A percentile compares a stretch with the other conserved stretches of the same genome.
Evolutionary conservation across 192 early-diverging fungal genomes (phyloP).

Genomic region (Coemansia sp.): DNA sequence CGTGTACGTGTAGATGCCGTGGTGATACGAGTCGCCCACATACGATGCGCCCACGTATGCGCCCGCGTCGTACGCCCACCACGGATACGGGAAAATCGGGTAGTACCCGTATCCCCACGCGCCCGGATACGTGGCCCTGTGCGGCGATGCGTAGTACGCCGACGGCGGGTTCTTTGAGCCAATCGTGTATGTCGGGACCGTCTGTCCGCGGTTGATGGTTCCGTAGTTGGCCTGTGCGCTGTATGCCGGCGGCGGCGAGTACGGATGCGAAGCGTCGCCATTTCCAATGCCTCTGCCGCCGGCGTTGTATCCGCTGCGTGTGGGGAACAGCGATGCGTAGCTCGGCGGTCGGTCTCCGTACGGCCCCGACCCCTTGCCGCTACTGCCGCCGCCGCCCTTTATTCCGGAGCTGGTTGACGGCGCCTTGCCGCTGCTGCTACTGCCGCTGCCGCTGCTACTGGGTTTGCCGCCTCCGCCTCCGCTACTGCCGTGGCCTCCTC

Average conservation of each 20-base stretch:
- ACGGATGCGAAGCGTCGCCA: constrained; percentile 26
- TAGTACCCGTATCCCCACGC: constrained; percentile 55
- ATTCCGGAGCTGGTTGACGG: constrained; percentile 12
- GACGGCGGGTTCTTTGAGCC: constrained; percentile 20
- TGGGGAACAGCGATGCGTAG: constrained; percentile 41
- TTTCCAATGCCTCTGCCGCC: constrained; percentile 31
- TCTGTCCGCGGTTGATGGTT: constrained; percentile 32
- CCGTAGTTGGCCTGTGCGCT: constrained; percentile 34
- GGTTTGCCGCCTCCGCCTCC: constrained; percentile 3
- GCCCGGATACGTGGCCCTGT: constrained; percentile 31
- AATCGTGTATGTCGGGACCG: constrained; percentile 25
- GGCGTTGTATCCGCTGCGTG: constrained; percentile 31
- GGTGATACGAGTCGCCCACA: constrained; percentile 9
- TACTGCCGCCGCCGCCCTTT: constrained; percentile 39
- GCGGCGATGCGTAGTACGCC: constrained; percentile 40
- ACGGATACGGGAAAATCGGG: constrained; percentile 50
- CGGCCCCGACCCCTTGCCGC: constrained; percentile 30
- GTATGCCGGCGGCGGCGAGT: constrained; percentile 42
- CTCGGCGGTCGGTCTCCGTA: constrained; percentile 44
- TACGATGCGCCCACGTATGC: constrained; percentile 23
- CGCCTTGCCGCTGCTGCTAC: constrained; percentile 17
- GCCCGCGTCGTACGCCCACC: constrained; percentile 50
- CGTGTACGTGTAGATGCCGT: constrained; percentile 35
- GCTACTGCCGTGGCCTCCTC: constrained; percentile 13
- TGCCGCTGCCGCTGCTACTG: background rate